Evolutionary conservation across 257 asterid genomes (phyloP).

Genomic region (Nyctanthes arbortristis): DNA sequence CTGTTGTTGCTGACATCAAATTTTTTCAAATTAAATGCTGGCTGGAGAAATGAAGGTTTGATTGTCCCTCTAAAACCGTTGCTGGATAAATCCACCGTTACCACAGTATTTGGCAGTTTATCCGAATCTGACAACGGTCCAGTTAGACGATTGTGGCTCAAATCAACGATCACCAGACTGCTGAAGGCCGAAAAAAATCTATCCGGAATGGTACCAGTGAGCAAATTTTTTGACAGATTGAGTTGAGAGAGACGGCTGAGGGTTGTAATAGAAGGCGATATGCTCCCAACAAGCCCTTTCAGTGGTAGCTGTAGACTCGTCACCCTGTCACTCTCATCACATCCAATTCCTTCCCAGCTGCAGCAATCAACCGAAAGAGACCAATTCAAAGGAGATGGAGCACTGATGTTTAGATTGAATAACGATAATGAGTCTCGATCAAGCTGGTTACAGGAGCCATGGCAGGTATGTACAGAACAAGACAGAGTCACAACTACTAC

Average conservation of each 20-base stretch:
- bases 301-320: slow-evolving; percentile 58
- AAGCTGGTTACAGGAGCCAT: slow-evolving; percentile 49
- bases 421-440: slow-evolving; percentile 54
- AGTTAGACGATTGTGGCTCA: slow-evolving; percentile 66
- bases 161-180: slow-evolving; percentile 44
- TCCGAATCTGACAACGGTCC: slow-evolving; percentile 43
- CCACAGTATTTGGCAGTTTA: slow-evolving; percentile 42
- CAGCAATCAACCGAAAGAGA: slow-evolving; percentile 63
- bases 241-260: slow-evolving; percentile 57
- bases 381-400: slow-evolving; percentile 67
- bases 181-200: slow-evolving; percentile 45
- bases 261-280: slow-evolving; percentile 46
- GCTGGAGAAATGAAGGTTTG: slow-evolving; percentile 40
- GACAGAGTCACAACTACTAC: slow-evolving; percentile 20
- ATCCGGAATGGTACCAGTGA: slow-evolving; percentile 65
- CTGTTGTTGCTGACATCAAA: slow-evolving; percentile 77
- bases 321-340: slow-evolving; percentile 65
- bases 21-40: slow-evolving; percentile 43
- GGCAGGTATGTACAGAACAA: slow-evolving; percentile 35
- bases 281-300: slow-evolving; percentile 52
- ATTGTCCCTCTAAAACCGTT: slow-evolving; percentile 67
- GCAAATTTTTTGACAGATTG: slow-evolving; percentile 47
- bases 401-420: slow-evolving; percentile 41
- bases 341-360: slow-evolving; percentile 77
- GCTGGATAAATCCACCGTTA: slow-evolving; percentile 58